Evolutionary conservation across 164 flowering plant species (phyloP), one percentile per base, ranked within the genome.

Genomic region (Magnolia officinalis): DNA sequence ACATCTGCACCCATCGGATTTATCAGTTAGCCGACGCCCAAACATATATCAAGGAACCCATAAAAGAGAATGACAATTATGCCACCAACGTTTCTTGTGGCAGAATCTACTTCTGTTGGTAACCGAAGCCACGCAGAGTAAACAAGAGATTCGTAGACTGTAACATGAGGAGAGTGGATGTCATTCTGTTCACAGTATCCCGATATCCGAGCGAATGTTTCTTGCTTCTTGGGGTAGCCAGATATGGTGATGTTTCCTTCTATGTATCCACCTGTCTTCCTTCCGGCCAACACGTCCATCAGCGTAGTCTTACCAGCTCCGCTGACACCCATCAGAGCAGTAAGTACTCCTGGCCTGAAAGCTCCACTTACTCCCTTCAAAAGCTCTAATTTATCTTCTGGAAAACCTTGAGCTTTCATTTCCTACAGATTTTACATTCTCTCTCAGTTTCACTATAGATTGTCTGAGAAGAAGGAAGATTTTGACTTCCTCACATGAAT

Each of bases 241-340:
- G 89, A 86, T 9, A 88, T 78, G 14, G 70, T 84, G 70, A 88
- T 83, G 74, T n/a, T 74, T 71, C 89, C 90, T 20, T 84, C 86
- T 37, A 86, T 79, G 63, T 84, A 82, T 63, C 90, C 89, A 45
- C 86, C 75, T 1, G 82, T 88, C 79, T 88, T 88, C 49, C 90
- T 79, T 63, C 90, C 90, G 0, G 90, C 86, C 69, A 88, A 77
- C 37, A 88, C 89, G 66, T 88, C 90, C 79, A 88, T 75, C 7
- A 88, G 81, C 24, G 89, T 86, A 2, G 89, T 88, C 72, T 88
- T 88, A n/a, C 90, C 90, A 65, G 90, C 90, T 14, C 90, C 90
- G 77, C 88, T 88, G 19, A 83, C 86, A 74, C 90, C 90, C 88
- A 88, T 85, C 49, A 88, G 78, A 21, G 89, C 89, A 45, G 88